Percentiles rank a stretch among this genome's conserved stretches.
Conservation (phyloP, 768 basidiomycete species). For the Clitopilus hobsonii region DNA sequence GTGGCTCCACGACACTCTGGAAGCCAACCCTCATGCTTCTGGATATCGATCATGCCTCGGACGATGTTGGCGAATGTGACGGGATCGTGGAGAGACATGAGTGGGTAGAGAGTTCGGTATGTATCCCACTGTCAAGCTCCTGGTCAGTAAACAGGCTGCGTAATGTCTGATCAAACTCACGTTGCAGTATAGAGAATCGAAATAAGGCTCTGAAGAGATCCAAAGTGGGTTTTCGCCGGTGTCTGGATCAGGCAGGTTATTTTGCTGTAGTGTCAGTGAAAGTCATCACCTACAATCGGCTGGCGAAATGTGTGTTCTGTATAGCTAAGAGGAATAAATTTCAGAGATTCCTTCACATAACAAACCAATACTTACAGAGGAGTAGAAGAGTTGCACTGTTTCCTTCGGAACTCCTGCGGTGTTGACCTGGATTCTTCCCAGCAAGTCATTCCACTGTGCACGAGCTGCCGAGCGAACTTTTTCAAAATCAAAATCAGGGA, state of each 20-base stretch:
- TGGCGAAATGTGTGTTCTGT: slow-evolving; percentile 58
- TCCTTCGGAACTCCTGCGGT: slow-evolving; percentile 41
- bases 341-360: background rate
- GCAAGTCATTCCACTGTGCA: slow-evolving; percentile 52
- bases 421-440: slow-evolving; percentile 51
- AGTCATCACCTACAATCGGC: slow-evolving; percentile 53
- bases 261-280: background rate
- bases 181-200: slow-evolving; percentile 66
- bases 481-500: slow-evolving; percentile 54
- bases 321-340: slow-evolving; percentile 30
- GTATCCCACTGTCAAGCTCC: slow-evolving; percentile 53
- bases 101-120: slow-evolving; percentile 55
- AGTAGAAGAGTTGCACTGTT: slow-evolving; percentile 51
- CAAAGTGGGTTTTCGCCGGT: slow-evolving; percentile 65
- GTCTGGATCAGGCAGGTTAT: slow-evolving; percentile 27
- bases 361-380: slow-evolving; percentile 10
- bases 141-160: background rate
- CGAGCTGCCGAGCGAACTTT: slow-evolving; percentile 36
- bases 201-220: slow-evolving; percentile 63
- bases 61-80: slow-evolving; percentile 54
- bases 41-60: slow-evolving; percentile 63
- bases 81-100: slow-evolving; percentile 63
- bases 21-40: slow-evolving; percentile 65
- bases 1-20: slow-evolving; percentile 62
- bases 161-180: slow-evolving; percentile 24